Conservation (phyloP, 2,329 filamentous ascomycete genomes). For the Calonectria honghensis region DNA sequence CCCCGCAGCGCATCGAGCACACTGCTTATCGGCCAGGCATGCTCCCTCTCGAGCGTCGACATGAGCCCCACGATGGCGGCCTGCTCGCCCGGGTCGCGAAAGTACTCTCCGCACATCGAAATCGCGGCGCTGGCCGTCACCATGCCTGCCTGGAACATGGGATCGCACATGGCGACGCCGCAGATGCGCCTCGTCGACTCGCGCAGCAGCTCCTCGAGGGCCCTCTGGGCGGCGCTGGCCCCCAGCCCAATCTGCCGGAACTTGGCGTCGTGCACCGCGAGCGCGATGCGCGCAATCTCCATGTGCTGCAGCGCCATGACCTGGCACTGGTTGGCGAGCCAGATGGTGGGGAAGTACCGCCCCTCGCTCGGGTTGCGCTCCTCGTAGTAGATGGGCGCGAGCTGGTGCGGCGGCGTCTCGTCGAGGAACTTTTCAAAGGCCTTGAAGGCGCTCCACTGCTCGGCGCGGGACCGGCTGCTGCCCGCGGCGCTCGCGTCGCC, state of each 20-base stretch:
- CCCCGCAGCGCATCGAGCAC: conserved; percentile 28
- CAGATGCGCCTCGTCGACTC: conserved; percentile 40
- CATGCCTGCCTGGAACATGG: conserved; percentile 38
- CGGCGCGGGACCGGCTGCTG: background rate
- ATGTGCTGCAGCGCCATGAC: conserved; percentile 44
- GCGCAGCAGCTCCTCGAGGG: conserved; percentile 37
- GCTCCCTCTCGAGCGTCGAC: conserved; percentile 37
- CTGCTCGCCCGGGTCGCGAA: conserved; percentile 39
- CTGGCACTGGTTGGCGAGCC: conserved; percentile 41
- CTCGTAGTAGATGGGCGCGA: conserved; percentile 36
- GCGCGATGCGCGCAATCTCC: conserved; percentile 42
- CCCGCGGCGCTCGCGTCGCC: background rate
- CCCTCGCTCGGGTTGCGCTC: conserved; percentile 36
- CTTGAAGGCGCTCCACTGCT: conserved; percentile 41
- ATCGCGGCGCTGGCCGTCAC: conserved; percentile 40
- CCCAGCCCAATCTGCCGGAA: conserved; percentile 40
- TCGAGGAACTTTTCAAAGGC: conserved; percentile 39
- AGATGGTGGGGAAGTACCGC: conserved; percentile 35
- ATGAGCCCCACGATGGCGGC: conserved; percentile 37
- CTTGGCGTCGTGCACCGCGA: conserved; percentile 44
- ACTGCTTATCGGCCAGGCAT: conserved; percentile 40
- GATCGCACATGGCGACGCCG: conserved; percentile 33
- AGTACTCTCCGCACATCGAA: conserved; percentile 48
- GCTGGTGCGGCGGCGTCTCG: conserved; percentile 35
- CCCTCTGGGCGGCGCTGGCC: conserved; percentile 40